These are phyloP conservation scores for Neofusicoccum umdonicola DNA, from an alignment of 2,329 filamentous ascomycete genomes.

Conservation along the genomic window DNA sequence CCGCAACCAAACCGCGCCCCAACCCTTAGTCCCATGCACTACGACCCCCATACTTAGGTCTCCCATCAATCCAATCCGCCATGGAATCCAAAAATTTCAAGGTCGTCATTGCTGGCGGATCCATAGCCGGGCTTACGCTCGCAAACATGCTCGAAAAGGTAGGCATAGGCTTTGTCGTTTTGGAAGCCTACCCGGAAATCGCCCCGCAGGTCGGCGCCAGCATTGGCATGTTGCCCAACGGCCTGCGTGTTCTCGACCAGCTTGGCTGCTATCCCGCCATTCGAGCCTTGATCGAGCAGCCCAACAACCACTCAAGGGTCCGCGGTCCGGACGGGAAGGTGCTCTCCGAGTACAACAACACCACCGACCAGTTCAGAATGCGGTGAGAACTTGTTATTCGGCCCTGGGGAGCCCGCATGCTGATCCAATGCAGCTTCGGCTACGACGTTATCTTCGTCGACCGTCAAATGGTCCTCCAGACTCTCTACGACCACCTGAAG, in stretches of 20 bases:
- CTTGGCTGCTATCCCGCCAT: slow-evolving; percentile 11
- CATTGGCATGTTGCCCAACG: slow-evolving; percentile 22
- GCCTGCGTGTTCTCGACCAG: slow-evolving; percentile 17
- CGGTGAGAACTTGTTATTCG: not conserved
- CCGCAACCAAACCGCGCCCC: not conserved
- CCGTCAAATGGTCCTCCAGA: slow-evolving; percentile 19
- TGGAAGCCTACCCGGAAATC: slow-evolving; percentile 23
- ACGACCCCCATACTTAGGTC: not conserved
- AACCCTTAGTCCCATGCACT: too few species aligned
- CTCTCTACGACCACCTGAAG: slow-evolving; percentile 22
- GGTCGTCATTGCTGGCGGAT: slow-evolving; percentile 16
- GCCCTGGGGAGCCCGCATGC: not conserved
- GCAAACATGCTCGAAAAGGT: slow-evolving; percentile 9
- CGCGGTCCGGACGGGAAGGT: not conserved
- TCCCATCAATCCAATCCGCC: not conserved
- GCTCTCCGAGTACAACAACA: not conserved
- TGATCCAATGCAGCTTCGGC: not conserved
- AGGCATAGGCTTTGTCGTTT: slow-evolving; percentile 17
- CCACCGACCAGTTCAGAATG: not conserved
- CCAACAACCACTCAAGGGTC: not conserved
- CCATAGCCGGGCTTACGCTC: slow-evolving; percentile 13
- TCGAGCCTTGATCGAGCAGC: not conserved
- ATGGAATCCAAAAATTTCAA: slow-evolving; percentile 5
- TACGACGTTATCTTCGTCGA: slow-evolving; percentile 17
- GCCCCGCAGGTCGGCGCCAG: slow-evolving; percentile 24